A percentile compares a stretch with the other conserved stretches of the same genome.
phyloP scores from a whole-genome alignment of 192 early-diverging fungal genomes.

The Dissophora globulifera region DNA sequence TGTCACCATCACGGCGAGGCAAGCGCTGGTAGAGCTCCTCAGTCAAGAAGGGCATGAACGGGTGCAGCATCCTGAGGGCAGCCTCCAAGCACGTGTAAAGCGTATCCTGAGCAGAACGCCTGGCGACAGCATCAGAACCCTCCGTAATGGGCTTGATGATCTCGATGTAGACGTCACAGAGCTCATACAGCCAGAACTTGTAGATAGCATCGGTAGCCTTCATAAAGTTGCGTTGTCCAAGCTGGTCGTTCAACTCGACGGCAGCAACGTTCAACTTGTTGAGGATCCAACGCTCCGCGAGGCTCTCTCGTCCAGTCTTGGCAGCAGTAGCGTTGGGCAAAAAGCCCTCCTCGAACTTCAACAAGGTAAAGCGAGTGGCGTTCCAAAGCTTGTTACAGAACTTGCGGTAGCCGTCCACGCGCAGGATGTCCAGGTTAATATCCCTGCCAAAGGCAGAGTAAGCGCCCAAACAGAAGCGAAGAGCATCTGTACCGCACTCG shows the following conservation, averaged over 20 bases:
- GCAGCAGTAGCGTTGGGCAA: slow-evolving; percentile 67
- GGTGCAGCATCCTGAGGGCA: slow-evolving; percentile 93
- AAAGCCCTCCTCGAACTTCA: slow-evolving; percentile 94
- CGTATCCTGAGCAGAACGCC: slow-evolving; percentile 80
- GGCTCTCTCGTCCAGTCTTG: slow-evolving; percentile 82
- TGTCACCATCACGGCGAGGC: slow-evolving; percentile 81
- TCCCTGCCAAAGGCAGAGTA: slow-evolving; percentile 85
- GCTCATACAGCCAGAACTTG: slow-evolving; percentile 95
- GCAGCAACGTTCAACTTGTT: slow-evolving; percentile 87
- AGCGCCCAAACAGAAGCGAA: slow-evolving; percentile 83
- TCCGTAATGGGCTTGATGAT: slow-evolving; percentile 86
- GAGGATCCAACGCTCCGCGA: slow-evolving; percentile 95
- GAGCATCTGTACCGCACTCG: slow-evolving; percentile 96
- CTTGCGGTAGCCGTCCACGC: slow-evolving; percentile 99
- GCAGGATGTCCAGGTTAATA: slow-evolving; percentile 93
- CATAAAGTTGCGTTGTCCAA: slow-evolving; percentile 93
- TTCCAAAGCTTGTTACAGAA: slow-evolving; percentile 99
- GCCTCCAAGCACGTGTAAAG: slow-evolving; percentile 95
- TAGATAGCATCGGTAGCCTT: slow-evolving; percentile 86
- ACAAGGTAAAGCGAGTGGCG: slow-evolving; percentile 93
- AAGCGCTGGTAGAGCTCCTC: slow-evolving; percentile 99
- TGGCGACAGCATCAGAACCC: slow-evolving; percentile 66
- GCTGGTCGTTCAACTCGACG: slow-evolving; percentile 76
- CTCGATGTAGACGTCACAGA: slow-evolving; percentile 97
- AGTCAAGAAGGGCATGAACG: slow-evolving; percentile 99